Evolutionary conservation across 1,284 basidiomycete genomes (phyloP), one percentile per base, ranked within the genome.

Genomic region (Cystobasidium slooffiae): DNA sequence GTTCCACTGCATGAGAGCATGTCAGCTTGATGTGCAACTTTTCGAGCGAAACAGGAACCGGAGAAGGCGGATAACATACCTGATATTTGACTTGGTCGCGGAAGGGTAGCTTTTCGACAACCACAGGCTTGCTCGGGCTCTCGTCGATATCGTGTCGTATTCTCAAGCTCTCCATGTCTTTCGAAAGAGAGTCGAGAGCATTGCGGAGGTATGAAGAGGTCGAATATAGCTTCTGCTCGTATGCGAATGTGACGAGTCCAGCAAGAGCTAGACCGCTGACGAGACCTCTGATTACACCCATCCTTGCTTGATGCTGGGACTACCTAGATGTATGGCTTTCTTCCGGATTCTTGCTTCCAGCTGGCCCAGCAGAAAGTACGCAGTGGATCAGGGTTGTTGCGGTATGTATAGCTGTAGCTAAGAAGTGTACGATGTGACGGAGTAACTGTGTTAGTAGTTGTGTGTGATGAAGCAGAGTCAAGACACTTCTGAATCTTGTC

Each of bases 251-350:
- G 70, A 59, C 56, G 4, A 66, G 24, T 6, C 70, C 70, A 66
- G 70, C 62, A 43, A 73, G 62, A 44, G 70, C 47, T 62, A 73
- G 62, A 20, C 70, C 70, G 9, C 47, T 37, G 20, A 66, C 46
- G 16, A 73, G 44, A 20, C 70, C 70, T n/a, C 70, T 62, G 16
- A 66, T 58, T n/a, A 56, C 58, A 37, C 70, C 70, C 70, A 73
- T 56, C 53, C 24, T 66, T 31, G 31, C 31, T 31, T 31, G 31
- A 31, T 31, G 31, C 1, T 31, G 31, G 31, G 31, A 5, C 31
- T 31, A 31, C 5, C 31, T 5, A 5, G 31, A 2, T 31, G 31
- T 31, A 31, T 31, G 31, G 31, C 31, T 31, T 31, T 31, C 31
- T 31, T 31, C 5, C 31, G 31, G 1, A 31, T 31, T 31, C 31